Evolutionary conservation across 805 yeast genomes (phyloP), one percentile per base, ranked within the genome.

Genomic region (Ogataea nitratoaversa): DNA sequence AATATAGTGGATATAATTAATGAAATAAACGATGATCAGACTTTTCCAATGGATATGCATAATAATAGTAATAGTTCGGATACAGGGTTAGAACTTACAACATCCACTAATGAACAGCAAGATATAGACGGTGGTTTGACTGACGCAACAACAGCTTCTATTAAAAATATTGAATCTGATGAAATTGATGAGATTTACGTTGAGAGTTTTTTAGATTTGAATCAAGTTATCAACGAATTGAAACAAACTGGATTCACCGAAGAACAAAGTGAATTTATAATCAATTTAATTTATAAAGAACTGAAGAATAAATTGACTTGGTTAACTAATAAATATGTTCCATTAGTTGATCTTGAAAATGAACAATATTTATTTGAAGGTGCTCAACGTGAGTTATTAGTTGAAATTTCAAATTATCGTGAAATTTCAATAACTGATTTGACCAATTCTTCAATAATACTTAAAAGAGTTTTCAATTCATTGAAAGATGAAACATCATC

Each of bases 361-460:
- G 96, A 91, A 53, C 74, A 78, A 18, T 93, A 91, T 56, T 64
- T 93, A 12, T 90, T 88, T 59, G 91, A 89, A 57, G 95, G 96
- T 24, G 96, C 96, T 0, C 87, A 87, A 46, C 82, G 90, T 40
- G 98, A 91, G 59, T 63, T 91, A 28, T 64, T 83, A 36, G 86
- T 84, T 33, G 96, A 89, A 52, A 76, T 89, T 19, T 79, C 82
- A 30, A 72, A 81, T 30, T 74, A 83, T 23, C 67, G 97, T 48
- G 89, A 83, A 47, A 66, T 70, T 11, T 85, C 86, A 45, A 68
- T 84, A 39, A 80, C 79, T 48, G 82, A 80, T 38, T 69, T 82
- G 38, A 78, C 83, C 18, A 74, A 79, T 43, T 78, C 79, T 34
- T 74, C 84, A 31, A 81, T 84, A 43, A 74, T 78, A 7, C 57